phyloP scores from a whole-genome alignment of 306 rosid genomes.

The Herpetospermum pedunculosum region DNA sequence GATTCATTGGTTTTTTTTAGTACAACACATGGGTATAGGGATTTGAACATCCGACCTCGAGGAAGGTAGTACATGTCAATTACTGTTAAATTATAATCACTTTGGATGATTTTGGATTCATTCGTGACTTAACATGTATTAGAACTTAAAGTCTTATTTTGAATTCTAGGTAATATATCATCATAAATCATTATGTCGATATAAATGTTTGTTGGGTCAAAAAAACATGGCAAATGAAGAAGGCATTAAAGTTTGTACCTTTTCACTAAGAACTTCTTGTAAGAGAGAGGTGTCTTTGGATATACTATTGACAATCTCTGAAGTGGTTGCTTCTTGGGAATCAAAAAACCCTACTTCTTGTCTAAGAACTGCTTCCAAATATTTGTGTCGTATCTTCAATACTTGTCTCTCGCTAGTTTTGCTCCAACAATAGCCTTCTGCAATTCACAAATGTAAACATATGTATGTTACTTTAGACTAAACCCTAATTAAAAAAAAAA shows the following conservation, averaged over 20 bases:
- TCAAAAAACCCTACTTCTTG: conserved; percentile 93
- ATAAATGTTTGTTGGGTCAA: too few relatives aligned
- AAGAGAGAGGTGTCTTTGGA: conserved; percentile 80
- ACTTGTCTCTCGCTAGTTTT: conserved; percentile 93
- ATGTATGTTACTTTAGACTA: not conserved
- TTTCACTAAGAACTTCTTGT: conserved; percentile 91
- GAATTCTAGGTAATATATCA: too few relatives aligned
- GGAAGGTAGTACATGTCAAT: too few relatives aligned
- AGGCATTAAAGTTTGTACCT: conserved; percentile 23
- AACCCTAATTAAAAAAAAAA: too few relatives aligned
- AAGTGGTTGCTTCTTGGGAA: conserved; percentile 76
- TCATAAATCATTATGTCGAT: too few relatives aligned
- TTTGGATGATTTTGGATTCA: too few relatives aligned
- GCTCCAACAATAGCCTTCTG: conserved; percentile 98
- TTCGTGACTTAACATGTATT: too few relatives aligned
- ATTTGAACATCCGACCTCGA: too few relatives aligned
- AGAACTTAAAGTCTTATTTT: too few relatives aligned
- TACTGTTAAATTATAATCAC: too few relatives aligned
- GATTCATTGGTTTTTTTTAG: too few relatives aligned
- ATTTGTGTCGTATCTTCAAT: conserved; percentile 70
- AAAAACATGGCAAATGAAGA: not conserved
- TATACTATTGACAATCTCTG: conserved; percentile 71
- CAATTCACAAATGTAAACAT: not conserved
- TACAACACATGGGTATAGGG: too few relatives aligned
- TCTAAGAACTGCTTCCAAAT: conserved; percentile 73